A percentile compares a stretch with the other conserved stretches of the same genome.
These are phyloP conservation scores for Punica granatum DNA, from an alignment of 345 rosid genomes.

Conservation along the genomic window DNA sequence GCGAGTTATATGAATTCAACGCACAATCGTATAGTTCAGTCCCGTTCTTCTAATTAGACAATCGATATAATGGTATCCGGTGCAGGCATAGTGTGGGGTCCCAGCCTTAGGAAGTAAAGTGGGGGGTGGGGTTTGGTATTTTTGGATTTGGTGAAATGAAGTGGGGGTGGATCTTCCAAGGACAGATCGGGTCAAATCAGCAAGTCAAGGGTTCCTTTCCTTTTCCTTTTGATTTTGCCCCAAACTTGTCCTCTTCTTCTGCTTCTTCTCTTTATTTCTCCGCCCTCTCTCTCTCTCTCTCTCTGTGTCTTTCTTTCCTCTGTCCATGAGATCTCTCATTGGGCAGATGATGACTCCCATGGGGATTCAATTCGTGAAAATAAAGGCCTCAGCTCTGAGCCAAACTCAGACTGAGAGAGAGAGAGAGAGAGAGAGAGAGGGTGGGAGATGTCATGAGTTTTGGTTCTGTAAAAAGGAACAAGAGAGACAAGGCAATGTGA, in stretches of 20 bases:
- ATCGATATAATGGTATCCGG: too few species aligned
- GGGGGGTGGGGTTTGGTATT: constrained; percentile 12
- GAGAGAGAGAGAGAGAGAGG: not conserved
- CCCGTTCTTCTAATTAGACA: not conserved
- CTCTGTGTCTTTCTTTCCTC: not conserved
- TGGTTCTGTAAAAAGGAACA: constrained; percentile 1
- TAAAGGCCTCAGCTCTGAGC: not conserved
- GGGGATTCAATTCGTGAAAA: constrained; percentile 6
- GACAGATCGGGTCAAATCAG: constrained; percentile 27
- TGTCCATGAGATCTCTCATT: not conserved
- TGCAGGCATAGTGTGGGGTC: not conserved
- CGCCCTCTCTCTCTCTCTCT: not conserved
- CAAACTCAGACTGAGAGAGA: not conserved
- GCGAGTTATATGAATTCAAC: too few species aligned
- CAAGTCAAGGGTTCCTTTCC: not conserved
- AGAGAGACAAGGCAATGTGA: not conserved
- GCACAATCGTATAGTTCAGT: too few species aligned
- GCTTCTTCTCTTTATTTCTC: constrained; percentile 9
- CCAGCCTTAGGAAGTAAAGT: not conserved
- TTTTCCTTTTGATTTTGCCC: not conserved
- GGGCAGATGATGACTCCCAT: constrained; percentile 11
- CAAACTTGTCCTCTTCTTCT: not conserved
- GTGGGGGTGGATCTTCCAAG: constrained; percentile 28
- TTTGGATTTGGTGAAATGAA: constrained; percentile 10
- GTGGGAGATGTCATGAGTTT: not conserved